These are phyloP conservation scores for Aspergillus pseudoglaucus DNA, from an alignment of 2,329 filamentous ascomycete species.

Conservation along the genomic window DNA sequence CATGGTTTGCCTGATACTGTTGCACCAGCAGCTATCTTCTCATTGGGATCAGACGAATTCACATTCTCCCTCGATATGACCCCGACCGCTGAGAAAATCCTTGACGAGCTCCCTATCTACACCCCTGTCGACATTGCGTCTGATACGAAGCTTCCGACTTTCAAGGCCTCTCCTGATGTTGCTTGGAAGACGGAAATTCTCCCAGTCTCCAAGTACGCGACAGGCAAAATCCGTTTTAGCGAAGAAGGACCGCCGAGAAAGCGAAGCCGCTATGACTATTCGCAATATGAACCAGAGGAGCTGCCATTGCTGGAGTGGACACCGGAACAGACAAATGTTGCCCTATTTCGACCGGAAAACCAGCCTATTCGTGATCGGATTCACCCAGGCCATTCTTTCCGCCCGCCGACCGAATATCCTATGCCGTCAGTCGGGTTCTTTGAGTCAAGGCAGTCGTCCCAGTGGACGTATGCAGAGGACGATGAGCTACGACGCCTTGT, in stretches of 20 bases:
- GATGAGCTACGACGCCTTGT: constrained; percentile 80
- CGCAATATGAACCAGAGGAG: constrained; percentile 64
- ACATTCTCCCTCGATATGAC: constrained; percentile 72
- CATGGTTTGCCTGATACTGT: constrained; percentile 38
- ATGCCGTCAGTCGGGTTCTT: constrained; percentile 93
- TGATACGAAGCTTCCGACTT: constrained; percentile 50
- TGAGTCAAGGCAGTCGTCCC: constrained; percentile 75
- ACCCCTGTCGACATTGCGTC: constrained; percentile 53
- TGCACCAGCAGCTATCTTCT: constrained; percentile 73
- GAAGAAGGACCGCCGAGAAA: constrained; percentile 62
- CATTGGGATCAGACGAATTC: constrained; percentile 72
- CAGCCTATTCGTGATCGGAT: constrained; percentile 83
- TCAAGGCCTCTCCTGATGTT: constrained; percentile 61
- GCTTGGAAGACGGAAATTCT: constrained; percentile 70
- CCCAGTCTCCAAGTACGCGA: constrained; percentile 79
- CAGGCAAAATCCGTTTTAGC: constrained; percentile 68
- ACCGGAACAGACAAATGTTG: constrained; percentile 68
- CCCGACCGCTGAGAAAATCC: constrained; percentile 65
- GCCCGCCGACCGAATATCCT: constrained; percentile 80
- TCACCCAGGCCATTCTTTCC: constrained; percentile 85
- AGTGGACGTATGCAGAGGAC: constrained; percentile 87
- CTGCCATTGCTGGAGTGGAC: constrained; percentile 47
- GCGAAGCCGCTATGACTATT: constrained; percentile 75
- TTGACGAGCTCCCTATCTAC: constrained; percentile 77
- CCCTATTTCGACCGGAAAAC: constrained; percentile 83